Base-by-base conservation (phyloP, 345 rosid species). In the Sonneratia caseolaris region DNA sequence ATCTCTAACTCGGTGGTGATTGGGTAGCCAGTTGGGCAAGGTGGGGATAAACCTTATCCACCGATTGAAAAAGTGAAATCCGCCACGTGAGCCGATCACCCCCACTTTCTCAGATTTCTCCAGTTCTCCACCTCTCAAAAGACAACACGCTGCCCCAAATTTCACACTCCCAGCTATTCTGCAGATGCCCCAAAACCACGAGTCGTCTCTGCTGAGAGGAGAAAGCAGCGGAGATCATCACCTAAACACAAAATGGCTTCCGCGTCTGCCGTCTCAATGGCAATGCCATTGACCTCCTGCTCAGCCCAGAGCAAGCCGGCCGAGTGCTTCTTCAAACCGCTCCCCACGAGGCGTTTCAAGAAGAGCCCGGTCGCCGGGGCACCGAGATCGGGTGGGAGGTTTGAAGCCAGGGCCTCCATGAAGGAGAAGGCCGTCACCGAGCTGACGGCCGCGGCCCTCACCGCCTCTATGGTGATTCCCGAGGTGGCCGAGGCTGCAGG, bases 371-470 rank as follows among this genome's bases (percentile, higher is more conserved):
- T 24, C 70, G 37, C n/a, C 49, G 55, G 70, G 19, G 73, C 76
- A 19, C 71, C 82, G 38, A 81, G 53, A 21, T 71, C 76, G 73
- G 49, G 12, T 12, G 80, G 77, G 13, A 81, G 71, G 77, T 74
- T 85, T 22, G 73, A 79, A 74, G 86, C 84, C 71, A 82, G 73
- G 69, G 94, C 94, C 56, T 83, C 86, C 15, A 66, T 91, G 47
- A 91, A 85, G 86, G 97, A 93, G 75, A 91, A 88, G 82, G 89
- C 86, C 4, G 75, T 91, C 49, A 79, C 87, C 18, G 93, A 91
- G 27, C 59, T 89, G 76, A 89, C 93, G 0, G 97, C 98, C 0
- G 93, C 88, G 5, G 92, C 89, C 36, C 80, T 91, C 67, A 83
- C 92, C 32, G 87, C 91, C 71, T 85, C 97, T 2, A 90, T 91